Conservation (phyloP, 192 early-diverging fungal species). For the Diversispora eburnea region DNA sequence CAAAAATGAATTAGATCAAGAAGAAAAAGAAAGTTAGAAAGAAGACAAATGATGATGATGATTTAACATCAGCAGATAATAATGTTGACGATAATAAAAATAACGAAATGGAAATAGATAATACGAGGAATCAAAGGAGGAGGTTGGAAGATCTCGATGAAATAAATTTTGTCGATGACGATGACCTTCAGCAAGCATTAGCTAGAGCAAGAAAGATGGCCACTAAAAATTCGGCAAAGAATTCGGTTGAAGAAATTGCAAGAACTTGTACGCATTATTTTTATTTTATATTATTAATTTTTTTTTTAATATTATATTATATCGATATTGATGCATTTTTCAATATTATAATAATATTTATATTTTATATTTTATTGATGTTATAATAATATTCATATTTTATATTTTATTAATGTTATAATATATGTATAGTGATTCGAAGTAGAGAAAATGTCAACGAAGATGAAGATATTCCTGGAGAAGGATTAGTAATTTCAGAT, state of each 20-base stretch:
- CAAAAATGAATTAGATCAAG: slow-evolving; percentile 49
- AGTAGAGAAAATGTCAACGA: slow-evolving; percentile 37
- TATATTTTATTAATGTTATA: background rate
- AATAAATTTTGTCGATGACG: slow-evolving; percentile 91
- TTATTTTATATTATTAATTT: slow-evolving; percentile 8
- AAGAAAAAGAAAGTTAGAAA: slow-evolving; percentile 51
- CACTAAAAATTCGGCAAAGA: slow-evolving; percentile 48
- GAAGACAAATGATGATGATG: slow-evolving; percentile 47
- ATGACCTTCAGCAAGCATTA: slow-evolving; percentile 86
- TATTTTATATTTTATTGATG: no score
- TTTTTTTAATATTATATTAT: no score
- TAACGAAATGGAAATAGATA: slow-evolving; percentile 26
- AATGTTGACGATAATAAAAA: background rate
- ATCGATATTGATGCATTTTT: no score
- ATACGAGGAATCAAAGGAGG: background rate
- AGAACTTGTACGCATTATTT: slow-evolving; percentile 40
- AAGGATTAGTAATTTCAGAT: slow-evolving; percentile 72
- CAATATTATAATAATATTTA: no score
- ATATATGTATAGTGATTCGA: slow-evolving; percentile 35
- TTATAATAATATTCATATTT: background rate
- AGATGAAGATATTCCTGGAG: slow-evolving; percentile 38
- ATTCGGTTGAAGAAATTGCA: slow-evolving; percentile 62
- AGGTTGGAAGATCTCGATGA: slow-evolving; percentile 28
- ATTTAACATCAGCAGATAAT: background rate
- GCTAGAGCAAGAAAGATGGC: slow-evolving; percentile 66